A percentile compares a stretch with the other conserved stretches of the same genome.
phyloP scores from a whole-genome alignment of 768 basidiomycete species.

The Lanmaoa pseudosensibilis region DNA sequence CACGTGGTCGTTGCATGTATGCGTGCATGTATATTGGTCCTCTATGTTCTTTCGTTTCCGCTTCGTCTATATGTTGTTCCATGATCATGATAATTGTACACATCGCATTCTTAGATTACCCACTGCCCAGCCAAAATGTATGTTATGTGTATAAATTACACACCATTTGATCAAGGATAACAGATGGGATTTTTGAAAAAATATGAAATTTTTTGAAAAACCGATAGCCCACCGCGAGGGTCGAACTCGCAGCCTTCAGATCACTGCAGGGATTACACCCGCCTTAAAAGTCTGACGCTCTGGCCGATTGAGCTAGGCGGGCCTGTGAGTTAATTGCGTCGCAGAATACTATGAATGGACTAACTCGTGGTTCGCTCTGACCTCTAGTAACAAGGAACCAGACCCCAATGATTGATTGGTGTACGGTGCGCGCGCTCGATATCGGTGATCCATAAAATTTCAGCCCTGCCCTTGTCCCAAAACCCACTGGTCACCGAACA shows the following conservation, averaged over 20 bases:
- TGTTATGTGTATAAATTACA: slow-evolving; percentile 4
- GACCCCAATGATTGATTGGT: no score
- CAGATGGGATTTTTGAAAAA: no score
- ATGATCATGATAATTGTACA: slow-evolving; percentile 18
- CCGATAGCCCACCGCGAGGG: slow-evolving; percentile 74
- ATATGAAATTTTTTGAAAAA: slow-evolving; percentile 11
- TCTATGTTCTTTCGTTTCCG: slow-evolving; percentile 10
- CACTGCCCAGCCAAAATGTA: slow-evolving; percentile 20
- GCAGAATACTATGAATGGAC: background rate
- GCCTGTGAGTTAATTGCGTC: slow-evolving; percentile 13
- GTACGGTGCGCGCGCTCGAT: background rate
- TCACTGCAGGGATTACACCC: slow-evolving; percentile 31
- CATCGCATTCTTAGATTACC: slow-evolving; percentile 21
- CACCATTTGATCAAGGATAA: background rate
- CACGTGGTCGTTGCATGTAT: slow-evolving; percentile 5
- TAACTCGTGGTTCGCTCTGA: background rate
- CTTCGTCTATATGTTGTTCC: slow-evolving; percentile 19
- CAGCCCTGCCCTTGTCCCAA: background rate
- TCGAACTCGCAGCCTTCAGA: slow-evolving; percentile 88
- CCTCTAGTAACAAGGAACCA: no score
- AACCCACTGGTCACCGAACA: slow-evolving; percentile 3
- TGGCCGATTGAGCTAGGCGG: slow-evolving; percentile 64
- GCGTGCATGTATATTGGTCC: slow-evolving; percentile 11
- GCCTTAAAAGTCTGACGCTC: slow-evolving; percentile 57
- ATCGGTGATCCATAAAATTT: background rate